Evolutionary conservation across 257 asterid genomes (phyloP).

Genomic region (Solanum dulcamara): DNA sequence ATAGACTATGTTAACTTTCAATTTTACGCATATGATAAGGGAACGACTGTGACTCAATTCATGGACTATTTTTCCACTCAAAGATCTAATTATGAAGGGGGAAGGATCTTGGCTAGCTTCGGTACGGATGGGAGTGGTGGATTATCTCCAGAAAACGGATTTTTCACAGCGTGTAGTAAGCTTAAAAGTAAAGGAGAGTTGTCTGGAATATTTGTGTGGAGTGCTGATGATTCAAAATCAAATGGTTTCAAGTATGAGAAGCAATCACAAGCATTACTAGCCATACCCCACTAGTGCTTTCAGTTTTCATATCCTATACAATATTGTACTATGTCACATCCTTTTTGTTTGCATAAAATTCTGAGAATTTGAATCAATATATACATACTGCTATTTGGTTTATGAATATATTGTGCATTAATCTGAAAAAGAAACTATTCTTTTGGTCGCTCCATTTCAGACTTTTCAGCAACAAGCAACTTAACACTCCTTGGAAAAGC

Average conservation of each 20-base stretch:
- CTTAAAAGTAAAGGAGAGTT: slow-evolving; percentile 45
- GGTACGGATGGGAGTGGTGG: slow-evolving; percentile 54
- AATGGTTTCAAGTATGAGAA: slow-evolving; percentile 31
- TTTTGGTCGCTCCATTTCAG: background rate
- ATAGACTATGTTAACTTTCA: slow-evolving; percentile 73
- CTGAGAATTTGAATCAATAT: background rate
- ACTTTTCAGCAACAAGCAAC: background rate
- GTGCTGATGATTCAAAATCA: slow-evolving; percentile 67
- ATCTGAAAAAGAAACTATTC: background rate
- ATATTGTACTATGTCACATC: background rate
- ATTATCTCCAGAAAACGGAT: slow-evolving; percentile 41
- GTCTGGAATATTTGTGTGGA: slow-evolving; percentile 69
- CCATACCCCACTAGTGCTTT: background rate
- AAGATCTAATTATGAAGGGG: slow-evolving; percentile 36
- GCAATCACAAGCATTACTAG: slow-evolving; percentile 17
- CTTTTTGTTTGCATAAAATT: background rate
- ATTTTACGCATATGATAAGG: slow-evolving; percentile 60
- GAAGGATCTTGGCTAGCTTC: slow-evolving; percentile 49
- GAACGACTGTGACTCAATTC: slow-evolving; percentile 50
- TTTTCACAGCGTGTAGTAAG: slow-evolving; percentile 43
- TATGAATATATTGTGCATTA: background rate
- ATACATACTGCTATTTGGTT: background rate
- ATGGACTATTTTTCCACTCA: slow-evolving; percentile 34
- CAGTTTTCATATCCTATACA: background rate
- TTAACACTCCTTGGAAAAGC: no score